phyloP scores from a whole-genome alignment of 345 rosid species.

The Carallia pectinifolia region DNA sequence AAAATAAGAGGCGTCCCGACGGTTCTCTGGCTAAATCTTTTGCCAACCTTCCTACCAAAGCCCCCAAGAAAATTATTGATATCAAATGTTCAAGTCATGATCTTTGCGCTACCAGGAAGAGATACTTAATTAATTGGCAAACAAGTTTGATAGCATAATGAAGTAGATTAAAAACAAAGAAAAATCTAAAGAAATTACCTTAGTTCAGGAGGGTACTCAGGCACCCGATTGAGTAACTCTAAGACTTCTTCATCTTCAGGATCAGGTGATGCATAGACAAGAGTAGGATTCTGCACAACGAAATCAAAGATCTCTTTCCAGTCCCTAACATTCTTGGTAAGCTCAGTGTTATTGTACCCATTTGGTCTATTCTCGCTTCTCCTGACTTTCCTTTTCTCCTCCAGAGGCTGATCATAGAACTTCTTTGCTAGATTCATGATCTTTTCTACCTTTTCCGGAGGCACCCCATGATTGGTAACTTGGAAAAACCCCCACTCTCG shows the following conservation, averaged over 20 bases:
- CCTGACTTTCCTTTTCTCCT: slow-evolving; percentile 1
- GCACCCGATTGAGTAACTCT: background rate
- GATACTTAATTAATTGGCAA: background rate
- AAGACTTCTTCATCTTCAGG: background rate
- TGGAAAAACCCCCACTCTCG: background rate
- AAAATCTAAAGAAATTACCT: background rate
- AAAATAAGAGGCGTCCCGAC: too few species aligned
- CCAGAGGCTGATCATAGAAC: background rate
- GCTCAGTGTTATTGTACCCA: background rate
- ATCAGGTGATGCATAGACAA: background rate
- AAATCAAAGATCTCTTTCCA: slow-evolving; percentile 2
- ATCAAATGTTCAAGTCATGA: too few species aligned
- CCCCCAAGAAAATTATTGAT: too few species aligned
- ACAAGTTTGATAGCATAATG: background rate
- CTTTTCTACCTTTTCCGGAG: background rate
- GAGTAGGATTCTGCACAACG: background rate
- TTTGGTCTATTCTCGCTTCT: background rate
- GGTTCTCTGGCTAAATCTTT: too few species aligned
- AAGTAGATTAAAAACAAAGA: background rate
- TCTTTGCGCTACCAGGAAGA: background rate
- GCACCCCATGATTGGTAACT: background rate
- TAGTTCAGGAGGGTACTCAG: background rate
- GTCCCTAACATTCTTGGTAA: background rate
- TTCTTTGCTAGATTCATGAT: background rate
- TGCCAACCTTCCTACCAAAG: too few species aligned